Percentiles rank a stretch among this genome's conserved stretches.
These are phyloP conservation scores for Rhizopogon rudus DNA, from an alignment of 768 basidiomycete species.

Conservation along the genomic window DNA sequence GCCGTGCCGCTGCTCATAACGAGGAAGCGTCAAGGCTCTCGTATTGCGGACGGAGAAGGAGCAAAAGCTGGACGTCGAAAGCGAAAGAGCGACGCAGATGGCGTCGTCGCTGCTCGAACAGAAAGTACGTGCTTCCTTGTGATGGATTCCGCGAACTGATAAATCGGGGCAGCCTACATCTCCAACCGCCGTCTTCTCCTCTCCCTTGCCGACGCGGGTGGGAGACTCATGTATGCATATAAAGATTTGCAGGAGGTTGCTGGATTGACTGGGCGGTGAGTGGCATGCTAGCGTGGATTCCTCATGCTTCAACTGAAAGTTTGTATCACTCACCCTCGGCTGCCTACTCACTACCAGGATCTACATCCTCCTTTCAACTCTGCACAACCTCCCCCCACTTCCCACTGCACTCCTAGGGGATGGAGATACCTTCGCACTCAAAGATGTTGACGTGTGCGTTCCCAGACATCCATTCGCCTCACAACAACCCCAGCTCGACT, in stretches of 20 bases:
- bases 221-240: constrained; percentile 93
- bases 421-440: constrained; percentile 51
- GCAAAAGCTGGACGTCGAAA: constrained; percentile 3
- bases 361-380: constrained; percentile 80
- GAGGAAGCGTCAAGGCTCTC: constrained; percentile 23
- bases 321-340: neutral
- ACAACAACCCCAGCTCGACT: neutral
- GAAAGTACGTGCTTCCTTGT: constrained; percentile 32
- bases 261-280: constrained; percentile 68
- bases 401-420: constrained; percentile 30
- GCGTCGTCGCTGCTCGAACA: constrained; percentile 43
- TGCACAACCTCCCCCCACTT: constrained; percentile 66
- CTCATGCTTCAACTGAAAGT: no score
- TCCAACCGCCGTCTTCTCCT: constrained; percentile 88
- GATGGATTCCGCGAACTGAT: no score
- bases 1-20: constrained; percentile 85
- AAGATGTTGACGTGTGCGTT: constrained; percentile 67
- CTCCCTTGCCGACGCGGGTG: constrained; percentile 95
- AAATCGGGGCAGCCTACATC: constrained; percentile 61
- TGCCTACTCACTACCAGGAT: constrained; percentile 38
- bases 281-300: neutral
- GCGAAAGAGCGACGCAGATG: constrained; percentile 12
- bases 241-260: constrained; percentile 95
- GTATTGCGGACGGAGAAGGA: constrained; percentile 10
- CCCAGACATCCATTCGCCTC: constrained; percentile 25